Evolutionary conservation across 345 rosid species (phyloP), one percentile per base, ranked within the genome.

Genomic region (Gossypioides kirkii): DNA sequence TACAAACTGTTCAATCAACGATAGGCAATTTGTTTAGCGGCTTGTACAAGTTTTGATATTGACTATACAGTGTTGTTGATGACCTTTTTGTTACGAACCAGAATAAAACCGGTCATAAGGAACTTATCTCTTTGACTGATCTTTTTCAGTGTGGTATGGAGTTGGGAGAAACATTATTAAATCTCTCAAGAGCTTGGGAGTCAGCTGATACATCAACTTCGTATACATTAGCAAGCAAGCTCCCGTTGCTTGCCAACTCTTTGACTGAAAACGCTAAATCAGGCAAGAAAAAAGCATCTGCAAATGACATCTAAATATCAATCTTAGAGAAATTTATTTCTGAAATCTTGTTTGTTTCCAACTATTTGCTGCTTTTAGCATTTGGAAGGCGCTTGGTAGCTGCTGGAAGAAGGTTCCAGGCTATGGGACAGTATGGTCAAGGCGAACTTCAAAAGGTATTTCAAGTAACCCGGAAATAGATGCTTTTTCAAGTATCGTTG

Each of bases 371-470:
- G 77, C 68, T 58, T 83, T 82, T 82, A 91, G 98, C 97, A 74
- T 76, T 92, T 65, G 98, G 98, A 56, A 89, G 77, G 80, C 97
- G 98, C 70, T 78, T 94, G 73, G 14, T 87, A 70, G 78, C 95
- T 73, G 85, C 95, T 47, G 98, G 98, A 61, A 90, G 86, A 83
- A 90, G 95, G 82, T 94, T 91, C 78, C 89, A 85, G 47, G 82
- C 93, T 56, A 91, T 91, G 94, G 98, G 98, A 77, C 97, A 86
- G 82, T 91, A 88, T 79, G 97, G 97, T 76, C 84, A 89, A 82
- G 98, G 98, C 72, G 98, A 94, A 81, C 77, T 90, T 68, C 91
- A 85, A 65, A 87, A 87, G 97, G 98, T 94, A 86, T 38, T 42
- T 73, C 69, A 38, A 26, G 8, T 49, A 18, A 55, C 61, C 80